These are phyloP conservation scores for Amaranthus tricolor DNA, from an alignment of 179 eudicot species.

Conservation along the genomic window DNA sequence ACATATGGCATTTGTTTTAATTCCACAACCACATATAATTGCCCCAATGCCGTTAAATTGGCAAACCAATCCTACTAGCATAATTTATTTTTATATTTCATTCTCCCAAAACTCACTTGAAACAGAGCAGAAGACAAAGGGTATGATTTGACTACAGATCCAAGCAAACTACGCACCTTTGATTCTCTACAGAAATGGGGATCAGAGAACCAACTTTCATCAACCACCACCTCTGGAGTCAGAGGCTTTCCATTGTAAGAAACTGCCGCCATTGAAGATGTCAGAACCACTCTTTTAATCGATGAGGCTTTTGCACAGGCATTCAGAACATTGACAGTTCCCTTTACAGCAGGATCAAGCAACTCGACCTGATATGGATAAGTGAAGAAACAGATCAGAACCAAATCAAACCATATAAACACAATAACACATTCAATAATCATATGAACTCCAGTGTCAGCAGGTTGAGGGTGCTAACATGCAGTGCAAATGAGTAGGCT, in stretches of 20 bases:
- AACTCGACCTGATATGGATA: slow-evolving; percentile 37
- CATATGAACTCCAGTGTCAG: no score
- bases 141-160: background rate
- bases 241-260: slow-evolving; percentile 40
- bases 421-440: no score
- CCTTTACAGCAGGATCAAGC: slow-evolving; percentile 63
- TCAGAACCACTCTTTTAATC: slow-evolving; percentile 50
- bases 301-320: slow-evolving; percentile 49
- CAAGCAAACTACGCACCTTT: slow-evolving; percentile 30
- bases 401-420: no score
- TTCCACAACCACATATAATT: no score
- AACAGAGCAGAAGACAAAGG: background rate
- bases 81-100: background rate
- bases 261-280: slow-evolving; percentile 57
- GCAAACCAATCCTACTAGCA: background rate
- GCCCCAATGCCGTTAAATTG: no score
- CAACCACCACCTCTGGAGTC: slow-evolving; percentile 52
- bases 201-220: slow-evolving; percentile 54
- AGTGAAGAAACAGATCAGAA: background rate
- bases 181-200: slow-evolving; percentile 35
- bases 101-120: background rate
- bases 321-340: slow-evolving; percentile 50
- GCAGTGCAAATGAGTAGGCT: no score
- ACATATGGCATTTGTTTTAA: no score
- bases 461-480: no score